Evolutionary conservation across 768 basidiomycete species (phyloP), one percentile per base, ranked within the genome.

Genomic region (Boletus vermiculosoides): DNA sequence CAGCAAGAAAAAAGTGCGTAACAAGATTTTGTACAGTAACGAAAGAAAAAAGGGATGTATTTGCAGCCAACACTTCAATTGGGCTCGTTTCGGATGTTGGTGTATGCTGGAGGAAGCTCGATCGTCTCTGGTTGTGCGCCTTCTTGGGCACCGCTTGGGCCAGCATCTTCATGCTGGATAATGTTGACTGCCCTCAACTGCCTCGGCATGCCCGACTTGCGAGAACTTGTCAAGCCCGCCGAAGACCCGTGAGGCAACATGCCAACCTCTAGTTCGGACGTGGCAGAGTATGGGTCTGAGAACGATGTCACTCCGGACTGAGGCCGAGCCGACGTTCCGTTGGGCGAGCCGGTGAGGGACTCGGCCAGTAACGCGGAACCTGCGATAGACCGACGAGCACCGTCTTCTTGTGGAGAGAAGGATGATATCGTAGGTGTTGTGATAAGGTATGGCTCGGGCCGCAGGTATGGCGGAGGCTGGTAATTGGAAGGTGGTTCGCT

Each of bases 161-260:
- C 90, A 0, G 88, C 91, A 66, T 93, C 91, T 60, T 92, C 89
- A 63, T 93, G 91, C 71, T 92, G 91, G 45, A 92, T 80, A 64
- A 91, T 82, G 66, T 92, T 92, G 34, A 93, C 83, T 0, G 88
- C 79, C 45, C 90, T 76, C 74, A 90, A 74, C 59, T 72, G 75
- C 39, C 85, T 76, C 52, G 79, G 70, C 40, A 67, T 67, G 3
- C 76, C 70, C 10, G 76, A 76, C 52, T 81, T 67, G 60, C 66
- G 71, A 42, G 72, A 73, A 52, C 64, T 67, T 25, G 55, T 63
- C 52, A 66, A 36, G 49, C 53, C 55, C 2, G 62, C 39, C 30
- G 69, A 61, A 11, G 66, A 68, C 50, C 65, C 39, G 45, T 62
- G 54, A 25, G 63, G 49, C 51, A 58, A 62, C 59, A 48, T 33